Conservation (phyloP, 139 green algal species). For the Ulvella scutata region DNA sequence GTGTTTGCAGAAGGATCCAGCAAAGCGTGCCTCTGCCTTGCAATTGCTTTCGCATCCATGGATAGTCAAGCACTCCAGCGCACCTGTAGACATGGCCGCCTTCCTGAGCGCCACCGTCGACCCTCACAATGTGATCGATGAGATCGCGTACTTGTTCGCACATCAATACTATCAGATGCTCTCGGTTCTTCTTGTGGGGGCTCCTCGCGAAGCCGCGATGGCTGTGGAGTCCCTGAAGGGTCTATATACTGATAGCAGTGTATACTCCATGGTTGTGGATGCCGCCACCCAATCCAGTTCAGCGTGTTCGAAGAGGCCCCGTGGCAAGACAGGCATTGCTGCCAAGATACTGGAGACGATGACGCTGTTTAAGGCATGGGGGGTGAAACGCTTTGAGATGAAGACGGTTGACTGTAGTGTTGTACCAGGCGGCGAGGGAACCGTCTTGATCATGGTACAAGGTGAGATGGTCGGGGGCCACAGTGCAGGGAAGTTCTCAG, state of each 20-base stretch:
- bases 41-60: constrained; percentile 63
- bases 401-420: not conserved
- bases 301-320: too few species aligned
- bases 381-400: not conserved
- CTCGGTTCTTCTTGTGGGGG: not conserved
- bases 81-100: not conserved
- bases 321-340: not conserved
- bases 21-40: constrained; percentile 35
- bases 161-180: constrained; percentile 44
- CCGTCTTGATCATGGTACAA: not conserved
- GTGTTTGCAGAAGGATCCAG: constrained; percentile 57
- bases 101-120: constrained; percentile 9
- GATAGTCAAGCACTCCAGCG: constrained; percentile 16
- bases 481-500: not conserved
- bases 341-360: not conserved
- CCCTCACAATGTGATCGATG: constrained; percentile 33
- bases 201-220: not conserved
- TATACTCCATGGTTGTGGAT: not conserved
- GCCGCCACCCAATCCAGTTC: not conserved
- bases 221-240: too few species aligned
- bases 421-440: not conserved
- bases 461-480: not conserved
- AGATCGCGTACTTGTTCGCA: constrained; percentile 42
- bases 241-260: not conserved
- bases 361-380: not conserved